Conservation (phyloP, 2,329 filamentous ascomycete genomes). For the Cryoendolithus antarcticus region DNA sequence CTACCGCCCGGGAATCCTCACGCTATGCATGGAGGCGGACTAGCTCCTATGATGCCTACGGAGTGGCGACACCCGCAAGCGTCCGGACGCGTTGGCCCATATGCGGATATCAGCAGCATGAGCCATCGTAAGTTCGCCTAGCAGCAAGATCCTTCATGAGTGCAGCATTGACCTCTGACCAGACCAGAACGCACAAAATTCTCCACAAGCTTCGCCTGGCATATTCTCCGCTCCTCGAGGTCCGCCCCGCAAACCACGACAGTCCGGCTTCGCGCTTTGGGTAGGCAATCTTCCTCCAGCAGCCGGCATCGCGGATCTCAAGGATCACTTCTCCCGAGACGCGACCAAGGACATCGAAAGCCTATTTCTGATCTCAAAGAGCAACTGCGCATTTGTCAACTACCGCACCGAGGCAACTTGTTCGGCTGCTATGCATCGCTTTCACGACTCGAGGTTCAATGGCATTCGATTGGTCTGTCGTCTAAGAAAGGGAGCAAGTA, state of each 20-base stretch:
- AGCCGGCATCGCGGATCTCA: conserved; percentile 69
- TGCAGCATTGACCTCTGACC: no score
- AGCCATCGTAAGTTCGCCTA: no score
- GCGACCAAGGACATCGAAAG: conserved; percentile 68
- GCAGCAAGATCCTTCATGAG: no score
- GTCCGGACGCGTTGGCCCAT: no score
- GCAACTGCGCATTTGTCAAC: conserved; percentile 94
- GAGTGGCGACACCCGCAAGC: no score
- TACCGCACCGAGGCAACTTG: conserved; percentile 73
- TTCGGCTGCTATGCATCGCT: conserved; percentile 61
- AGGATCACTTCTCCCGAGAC: conserved; percentile 77
- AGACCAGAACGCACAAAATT: no score
- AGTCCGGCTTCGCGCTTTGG: conserved; percentile 82
- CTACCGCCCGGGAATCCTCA: no score
- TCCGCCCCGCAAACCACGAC: conserved; percentile 54
- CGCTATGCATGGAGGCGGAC: no score
- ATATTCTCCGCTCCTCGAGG: conserved; percentile 35
- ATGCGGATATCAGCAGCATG: no score
- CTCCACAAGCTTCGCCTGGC: no score
- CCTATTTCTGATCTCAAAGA: conserved; percentile 88
- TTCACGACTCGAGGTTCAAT: conserved; percentile 85
- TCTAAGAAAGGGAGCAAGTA: conserved; percentile 42
- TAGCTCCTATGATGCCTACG: no score
- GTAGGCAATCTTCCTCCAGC: conserved; percentile 85
- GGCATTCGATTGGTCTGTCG: conserved; percentile 77